Conservation (phyloP, 306 rosid species). For the Inga leiocalycina region DNA sequence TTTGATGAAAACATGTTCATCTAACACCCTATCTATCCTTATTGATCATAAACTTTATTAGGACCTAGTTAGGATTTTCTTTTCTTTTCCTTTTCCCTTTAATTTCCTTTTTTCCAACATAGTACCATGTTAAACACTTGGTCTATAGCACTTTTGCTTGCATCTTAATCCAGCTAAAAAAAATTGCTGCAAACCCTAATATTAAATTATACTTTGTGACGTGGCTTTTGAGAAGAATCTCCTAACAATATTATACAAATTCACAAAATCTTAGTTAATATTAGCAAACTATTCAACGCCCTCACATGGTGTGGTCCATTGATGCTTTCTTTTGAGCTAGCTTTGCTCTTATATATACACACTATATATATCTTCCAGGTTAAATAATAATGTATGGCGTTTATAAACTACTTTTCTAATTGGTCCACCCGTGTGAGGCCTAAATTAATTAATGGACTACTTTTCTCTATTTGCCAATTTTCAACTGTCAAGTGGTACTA, state of each 20-base stretch:
- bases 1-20: slow-evolving; percentile 26
- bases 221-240: slow-evolving; percentile 14
- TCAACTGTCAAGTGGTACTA: slow-evolving; percentile 1
- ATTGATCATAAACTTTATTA: not conserved
- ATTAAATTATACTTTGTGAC: not conserved
- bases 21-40: not conserved
- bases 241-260: not conserved
- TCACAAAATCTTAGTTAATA: slow-evolving; percentile 4
- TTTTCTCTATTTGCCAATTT: not conserved
- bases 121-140: not conserved
- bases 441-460: slow-evolving; percentile 9
- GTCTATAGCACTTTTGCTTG: not conserved
- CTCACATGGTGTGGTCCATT: slow-evolving; percentile 50
- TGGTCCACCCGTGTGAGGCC: not conserved
- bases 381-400: not conserved
- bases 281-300: slow-evolving; percentile 28
- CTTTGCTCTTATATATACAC: not conserved
- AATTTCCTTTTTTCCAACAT: not conserved
- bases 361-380: slow-evolving; percentile 6
- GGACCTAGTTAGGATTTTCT: slow-evolving; percentile 23
- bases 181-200: not conserved
- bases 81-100: not conserved
- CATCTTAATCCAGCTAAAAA: not conserved
- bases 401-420: not conserved
- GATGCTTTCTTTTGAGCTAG: slow-evolving; percentile 11